phyloP scores from a whole-genome alignment of 163 green algal species.

The Scenedesmus sp. region DNA sequence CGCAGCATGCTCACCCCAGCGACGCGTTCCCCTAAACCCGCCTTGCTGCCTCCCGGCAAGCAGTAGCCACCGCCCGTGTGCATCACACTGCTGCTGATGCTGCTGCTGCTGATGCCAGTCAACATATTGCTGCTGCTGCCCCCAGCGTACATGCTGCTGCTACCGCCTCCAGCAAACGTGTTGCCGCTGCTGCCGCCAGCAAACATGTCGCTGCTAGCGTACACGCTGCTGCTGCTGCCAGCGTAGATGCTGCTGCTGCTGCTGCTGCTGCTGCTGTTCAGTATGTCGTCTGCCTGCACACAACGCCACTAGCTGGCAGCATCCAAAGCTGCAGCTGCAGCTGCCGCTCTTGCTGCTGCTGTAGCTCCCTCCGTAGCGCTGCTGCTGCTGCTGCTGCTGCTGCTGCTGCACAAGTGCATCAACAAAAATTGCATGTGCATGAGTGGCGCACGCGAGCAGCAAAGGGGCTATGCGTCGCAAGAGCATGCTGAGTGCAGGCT shows the following conservation, averaged over 20 bases:
- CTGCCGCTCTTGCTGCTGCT: not conserved
- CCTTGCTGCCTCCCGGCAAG: not conserved
- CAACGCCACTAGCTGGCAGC: no score
- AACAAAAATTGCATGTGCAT: no score
- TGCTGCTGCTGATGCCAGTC: not conserved
- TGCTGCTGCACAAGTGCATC: no score
- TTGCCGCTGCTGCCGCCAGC: no score
- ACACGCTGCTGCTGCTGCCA: not conserved
- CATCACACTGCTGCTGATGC: not conserved
- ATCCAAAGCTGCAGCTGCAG: not conserved
- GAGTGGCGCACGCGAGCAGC: no score
- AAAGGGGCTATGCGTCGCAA: no score
- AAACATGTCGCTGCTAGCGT: not conserved
- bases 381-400: not conserved
- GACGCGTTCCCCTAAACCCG: not conserved
- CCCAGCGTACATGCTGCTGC: not conserved
- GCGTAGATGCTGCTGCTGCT: not conserved
- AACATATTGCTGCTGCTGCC: not conserved
- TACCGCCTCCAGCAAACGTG: no score
- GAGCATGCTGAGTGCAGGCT: no score
- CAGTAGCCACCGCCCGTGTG: not conserved
- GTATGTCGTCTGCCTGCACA: no score
- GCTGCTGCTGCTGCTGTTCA: not conserved
- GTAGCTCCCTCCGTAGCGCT: no score
- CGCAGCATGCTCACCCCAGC: not conserved